Evolutionary conservation across 345 rosid species (phyloP), one percentile per base, ranked within the genome.

Genomic region (Gossypium longicalyx): DNA sequence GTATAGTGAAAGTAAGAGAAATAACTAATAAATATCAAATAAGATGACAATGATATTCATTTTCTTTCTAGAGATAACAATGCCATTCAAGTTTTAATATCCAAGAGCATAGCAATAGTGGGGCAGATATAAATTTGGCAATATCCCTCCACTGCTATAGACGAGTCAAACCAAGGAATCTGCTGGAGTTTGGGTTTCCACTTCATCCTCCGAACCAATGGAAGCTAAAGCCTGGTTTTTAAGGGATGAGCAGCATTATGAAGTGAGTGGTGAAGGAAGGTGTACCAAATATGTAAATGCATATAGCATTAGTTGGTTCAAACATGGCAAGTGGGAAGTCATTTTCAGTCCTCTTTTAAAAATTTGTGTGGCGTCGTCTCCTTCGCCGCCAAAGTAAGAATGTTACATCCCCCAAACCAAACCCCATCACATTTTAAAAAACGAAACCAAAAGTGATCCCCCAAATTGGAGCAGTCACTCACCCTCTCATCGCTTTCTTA

Each of bases 301-400:
- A 48, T 48, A 48, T 11, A 12, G 52, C 52, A 62, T 20, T 47
- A 27, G 12, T 23, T 73, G 45, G 76, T 47, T 60, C 1, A 60
- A 59, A 45, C 44, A 34, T n/a, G 59, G 38, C 8, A 43, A 59
- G 57, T 58, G 67, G 47, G 17, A n/a, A 15, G 59, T 74, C 77
- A 74, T 66, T 74, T 52, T 65, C 77, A 41, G 2, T 66, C 3
- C 2, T 20, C 29, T 20, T 25, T 52, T 52, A 2, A 56, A 56
- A 9, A 8, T 67, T 48, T 43, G 22, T 16, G 22, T 15, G 23
- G 54, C 13, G 59, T 51, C 17, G 5, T 58, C 49, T 45, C 19
- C 8, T 68, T 23, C 16, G 41, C 41, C 41, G 41, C 41, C 41
- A 34, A 34, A 5, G 7, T 34, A 34, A 5, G 41, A 34, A 34